phyloP scores from a whole-genome alignment of 495 filamentous ascomycete genomes.

The Lasiosphaeria miniovina region DNA sequence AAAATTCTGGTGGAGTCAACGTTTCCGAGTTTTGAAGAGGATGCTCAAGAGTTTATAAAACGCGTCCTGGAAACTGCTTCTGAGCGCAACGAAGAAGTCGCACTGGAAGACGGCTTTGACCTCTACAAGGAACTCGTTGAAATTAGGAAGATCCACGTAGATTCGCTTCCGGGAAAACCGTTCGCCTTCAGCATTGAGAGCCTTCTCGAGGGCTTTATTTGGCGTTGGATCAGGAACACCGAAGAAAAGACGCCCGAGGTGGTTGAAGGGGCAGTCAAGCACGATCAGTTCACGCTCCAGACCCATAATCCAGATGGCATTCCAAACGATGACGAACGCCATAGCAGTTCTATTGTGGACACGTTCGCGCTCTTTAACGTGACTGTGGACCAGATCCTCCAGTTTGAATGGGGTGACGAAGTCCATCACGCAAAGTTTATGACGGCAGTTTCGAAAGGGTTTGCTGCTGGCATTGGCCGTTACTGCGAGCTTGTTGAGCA shows the following conservation, averaged over 20 bases:
- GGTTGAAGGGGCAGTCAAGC: slow-evolving; percentile 85
- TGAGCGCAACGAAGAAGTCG: slow-evolving; percentile 67
- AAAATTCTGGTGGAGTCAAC: slow-evolving; percentile 76
- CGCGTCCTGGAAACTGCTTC: slow-evolving; percentile 72
- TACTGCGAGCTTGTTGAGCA: slow-evolving; percentile 93
- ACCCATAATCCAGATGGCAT: slow-evolving; percentile 55
- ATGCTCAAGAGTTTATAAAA: slow-evolving; percentile 76
- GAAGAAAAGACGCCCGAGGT: slow-evolving; percentile 77
- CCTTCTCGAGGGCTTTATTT: slow-evolving; percentile 85
- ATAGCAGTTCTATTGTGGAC: slow-evolving; percentile 91
- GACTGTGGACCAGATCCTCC: slow-evolving; percentile 77
- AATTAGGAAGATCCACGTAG: slow-evolving; percentile 72
- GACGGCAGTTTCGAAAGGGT: slow-evolving; percentile 87
- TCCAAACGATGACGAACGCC: slow-evolving; percentile 76
- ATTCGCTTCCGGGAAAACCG: slow-evolving; percentile 59
- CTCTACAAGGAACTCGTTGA: slow-evolving; percentile 84
- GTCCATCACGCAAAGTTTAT: slow-evolving; percentile 94
- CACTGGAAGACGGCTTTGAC: slow-evolving; percentile 87
- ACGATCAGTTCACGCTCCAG: slow-evolving; percentile 76
- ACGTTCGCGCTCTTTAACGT: slow-evolving; percentile 92
- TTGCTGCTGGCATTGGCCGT: slow-evolving; percentile 75
- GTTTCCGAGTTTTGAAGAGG: slow-evolving; percentile 84
- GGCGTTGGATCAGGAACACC: slow-evolving; percentile 85
- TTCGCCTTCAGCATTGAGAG: slow-evolving; percentile 88
- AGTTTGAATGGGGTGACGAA: slow-evolving; percentile 89